Percentiles rank a stretch among this genome's conserved stretches.
These are phyloP conservation scores for Solanum hybrid DNA, from an alignment of 305 asterid genomes.

Conservation along the genomic window DNA sequence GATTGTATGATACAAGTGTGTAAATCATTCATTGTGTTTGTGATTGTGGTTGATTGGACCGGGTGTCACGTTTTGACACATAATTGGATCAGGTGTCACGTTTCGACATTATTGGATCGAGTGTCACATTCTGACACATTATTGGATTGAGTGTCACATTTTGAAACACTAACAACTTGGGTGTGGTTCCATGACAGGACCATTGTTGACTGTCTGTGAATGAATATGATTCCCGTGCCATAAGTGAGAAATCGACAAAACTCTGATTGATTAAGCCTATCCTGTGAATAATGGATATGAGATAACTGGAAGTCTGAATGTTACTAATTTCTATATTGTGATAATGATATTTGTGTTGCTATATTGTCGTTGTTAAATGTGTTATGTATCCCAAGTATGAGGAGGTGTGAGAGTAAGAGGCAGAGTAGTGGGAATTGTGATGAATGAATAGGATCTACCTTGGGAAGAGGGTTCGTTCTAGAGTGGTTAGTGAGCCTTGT, in stretches of 20 bases:
- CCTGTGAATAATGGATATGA: neutral
- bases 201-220: neutral
- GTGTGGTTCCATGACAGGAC: neutral
- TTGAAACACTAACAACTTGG: neutral
- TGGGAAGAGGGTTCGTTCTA: too few relatives aligned
- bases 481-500: too few relatives aligned
- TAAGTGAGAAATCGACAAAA: neutral
- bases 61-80: neutral
- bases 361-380: too few relatives aligned
- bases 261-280: neutral
- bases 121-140: too few relatives aligned
- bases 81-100: neutral
- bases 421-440: too few relatives aligned
- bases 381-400: too few relatives aligned
- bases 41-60: neutral
- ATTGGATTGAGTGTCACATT: too few relatives aligned
- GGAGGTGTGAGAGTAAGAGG: too few relatives aligned
- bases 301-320: neutral
- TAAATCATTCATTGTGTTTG: neutral
- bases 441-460: too few relatives aligned
- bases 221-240: neutral
- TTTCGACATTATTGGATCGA: too few relatives aligned
- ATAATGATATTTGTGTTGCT: neutral
- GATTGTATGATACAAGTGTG: neutral
- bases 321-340: neutral